Evolutionary conservation across 2,329 filamentous ascomycete genomes (phyloP), one percentile per base, ranked within the genome.

Genomic region (Sclerotinia glacialis): DNA sequence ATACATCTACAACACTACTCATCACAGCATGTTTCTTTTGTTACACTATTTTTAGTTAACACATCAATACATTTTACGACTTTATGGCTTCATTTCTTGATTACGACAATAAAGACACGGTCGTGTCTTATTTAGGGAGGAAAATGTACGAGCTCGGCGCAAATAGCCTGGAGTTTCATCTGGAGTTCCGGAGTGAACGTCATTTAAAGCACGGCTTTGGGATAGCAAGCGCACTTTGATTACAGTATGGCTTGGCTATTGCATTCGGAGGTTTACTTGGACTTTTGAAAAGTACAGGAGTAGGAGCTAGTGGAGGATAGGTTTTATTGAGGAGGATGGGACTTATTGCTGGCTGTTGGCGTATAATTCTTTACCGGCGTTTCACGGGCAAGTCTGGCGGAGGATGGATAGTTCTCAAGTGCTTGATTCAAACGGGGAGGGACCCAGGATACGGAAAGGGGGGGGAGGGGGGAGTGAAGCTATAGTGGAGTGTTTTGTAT

Each of bases 21-120:
- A 47, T 21, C 21, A 40, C 47, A 26, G 56, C 42, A 37, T 16
- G 58, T 60, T 68, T 46, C 67, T 56, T 65, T 52, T 54, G 21
- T 61, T 14, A 59, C 14, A 46, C 50, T 14, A 21, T 52, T 26
- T 34, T 59, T 23, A 40, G 12, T 54, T 44, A 37, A 61, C 53
- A 53, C 50, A 23, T 31, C 37, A 40, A 66, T 55, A 69, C 55
- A 59, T 69, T 69, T 75, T 69, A 73, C 68, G 73, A 73, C 60
- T 73, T 69, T 62, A 71, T 62, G 69, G 63, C 58, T 74, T 74
- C 66, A 61, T 58, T 74, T 72, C 68, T 72, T 71, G 68, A 72
- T 69, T 63, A 69, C 63, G 71, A 72, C 72, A 71, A 71, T 54
- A 65, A 67, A 59, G 65, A 7, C 40, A 68, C 59, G 14, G 53